These are phyloP conservation scores for Aspergillus floridensis DNA, from an alignment of 2,329 filamentous ascomycete genomes.

Conservation along the genomic window DNA sequence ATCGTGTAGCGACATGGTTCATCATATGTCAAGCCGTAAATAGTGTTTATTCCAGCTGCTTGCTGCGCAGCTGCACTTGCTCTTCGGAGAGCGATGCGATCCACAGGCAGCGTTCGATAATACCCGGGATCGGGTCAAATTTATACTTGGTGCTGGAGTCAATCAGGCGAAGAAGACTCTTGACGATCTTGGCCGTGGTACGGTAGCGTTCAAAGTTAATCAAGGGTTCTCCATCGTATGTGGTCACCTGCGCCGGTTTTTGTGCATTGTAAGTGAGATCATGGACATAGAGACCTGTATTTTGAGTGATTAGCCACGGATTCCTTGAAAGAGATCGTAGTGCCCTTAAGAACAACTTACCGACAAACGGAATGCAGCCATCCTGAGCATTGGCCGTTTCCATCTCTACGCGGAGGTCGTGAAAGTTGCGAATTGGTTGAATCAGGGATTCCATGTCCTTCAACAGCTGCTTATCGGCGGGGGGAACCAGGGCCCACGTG, in stretches of 20 bases:
- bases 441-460: slow-evolving; percentile 60
- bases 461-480: slow-evolving; percentile 54
- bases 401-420: slow-evolving; percentile 63
- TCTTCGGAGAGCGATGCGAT: slow-evolving; percentile 59
- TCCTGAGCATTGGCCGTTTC: slow-evolving; percentile 57
- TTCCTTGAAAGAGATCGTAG: not conserved
- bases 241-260: slow-evolving; percentile 59
- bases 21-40: not conserved
- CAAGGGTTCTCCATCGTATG: slow-evolving; percentile 51
- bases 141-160: slow-evolving; percentile 63
- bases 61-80: slow-evolving; percentile 52
- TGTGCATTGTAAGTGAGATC: slow-evolving; percentile 67
- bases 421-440: slow-evolving; percentile 62
- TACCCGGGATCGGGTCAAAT: slow-evolving; percentile 56
- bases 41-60: slow-evolving; percentile 37
- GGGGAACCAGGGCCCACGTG: slow-evolving; percentile 59
- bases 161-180: slow-evolving; percentile 60
- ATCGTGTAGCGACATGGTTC: not conserved
- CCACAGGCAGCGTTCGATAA: slow-evolving; percentile 64
- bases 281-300: slow-evolving; percentile 60
- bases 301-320: not conserved
- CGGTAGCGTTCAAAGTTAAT: slow-evolving; percentile 67
- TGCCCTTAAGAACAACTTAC: slow-evolving; percentile 32
- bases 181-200: slow-evolving; percentile 63
- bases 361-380: slow-evolving; percentile 66